Conservation (phyloP, 2,329 filamentous ascomycete species). For the Parafenestella ontariensis region DNA sequence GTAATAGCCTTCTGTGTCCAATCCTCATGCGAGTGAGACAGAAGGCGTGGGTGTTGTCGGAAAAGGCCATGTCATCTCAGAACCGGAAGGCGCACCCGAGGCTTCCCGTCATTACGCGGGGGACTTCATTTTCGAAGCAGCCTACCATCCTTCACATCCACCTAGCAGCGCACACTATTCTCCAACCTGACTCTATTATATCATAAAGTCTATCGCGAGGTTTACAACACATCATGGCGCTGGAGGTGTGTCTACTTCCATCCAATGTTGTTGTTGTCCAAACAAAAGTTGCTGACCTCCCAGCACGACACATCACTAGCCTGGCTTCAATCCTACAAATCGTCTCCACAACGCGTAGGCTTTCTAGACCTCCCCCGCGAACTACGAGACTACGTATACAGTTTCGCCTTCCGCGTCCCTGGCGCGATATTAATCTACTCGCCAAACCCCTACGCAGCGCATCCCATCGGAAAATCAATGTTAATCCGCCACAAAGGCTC, state of each 20-base stretch:
- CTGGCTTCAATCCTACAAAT: slow-evolving; percentile 30
- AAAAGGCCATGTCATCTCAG: neutral
- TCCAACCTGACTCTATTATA: neutral
- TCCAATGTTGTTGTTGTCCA: too few species aligned
- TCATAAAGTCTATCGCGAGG: neutral
- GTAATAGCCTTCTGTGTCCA: too few species aligned
- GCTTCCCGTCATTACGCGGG: neutral
- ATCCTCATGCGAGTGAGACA: too few species aligned
- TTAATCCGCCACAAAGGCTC: slow-evolving; percentile 32
- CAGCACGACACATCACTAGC: slow-evolving; percentile 10
- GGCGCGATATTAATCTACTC: slow-evolving; percentile 41
- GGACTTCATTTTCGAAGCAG: neutral
- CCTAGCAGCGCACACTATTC: neutral
- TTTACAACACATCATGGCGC: neutral
- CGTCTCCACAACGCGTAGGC: slow-evolving; percentile 9
- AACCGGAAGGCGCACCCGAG: neutral
- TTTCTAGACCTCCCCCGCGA: slow-evolving; percentile 45
- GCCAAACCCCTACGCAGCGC: slow-evolving; percentile 17
- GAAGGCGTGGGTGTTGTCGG: neutral
- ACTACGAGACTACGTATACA: slow-evolving; percentile 36
- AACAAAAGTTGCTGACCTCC: slow-evolving; percentile 2
- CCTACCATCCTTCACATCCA: neutral
- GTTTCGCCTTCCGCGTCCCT: slow-evolving; percentile 26
- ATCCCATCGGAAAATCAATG: slow-evolving; percentile 22
- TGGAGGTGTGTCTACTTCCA: neutral